These are phyloP conservation scores for Pilasporangium apinafurcum DNA, from an alignment of 352 stramenopile species.

Conservation along the genomic window DNA sequence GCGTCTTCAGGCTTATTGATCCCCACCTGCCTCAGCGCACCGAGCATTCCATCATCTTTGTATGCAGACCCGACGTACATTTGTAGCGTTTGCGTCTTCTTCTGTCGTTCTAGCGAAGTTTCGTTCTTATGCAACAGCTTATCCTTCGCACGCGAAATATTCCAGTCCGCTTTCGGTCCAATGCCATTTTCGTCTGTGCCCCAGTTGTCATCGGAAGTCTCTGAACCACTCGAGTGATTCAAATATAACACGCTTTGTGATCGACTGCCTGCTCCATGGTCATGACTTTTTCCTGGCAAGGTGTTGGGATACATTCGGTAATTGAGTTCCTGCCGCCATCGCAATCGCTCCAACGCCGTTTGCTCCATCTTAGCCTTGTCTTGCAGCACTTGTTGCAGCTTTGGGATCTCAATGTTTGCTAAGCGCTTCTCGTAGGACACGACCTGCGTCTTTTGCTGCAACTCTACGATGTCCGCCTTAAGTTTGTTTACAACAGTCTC, in stretches of 20 bases:
- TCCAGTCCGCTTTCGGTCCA: too few species aligned
- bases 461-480: slow-evolving; percentile 56
- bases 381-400: slow-evolving; percentile 54
- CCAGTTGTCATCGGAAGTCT: too few species aligned
- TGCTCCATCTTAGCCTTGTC: slow-evolving; percentile 67
- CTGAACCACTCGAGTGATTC: too few species aligned
- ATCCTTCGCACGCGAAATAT: slow-evolving; percentile 58
- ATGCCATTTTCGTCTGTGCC: too few species aligned
- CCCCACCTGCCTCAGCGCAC: slow-evolving; percentile 61
- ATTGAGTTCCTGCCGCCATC: slow-evolving; percentile 63
- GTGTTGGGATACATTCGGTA: slow-evolving; percentile 23
- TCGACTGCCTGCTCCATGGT: not conserved
- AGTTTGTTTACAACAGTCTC: slow-evolving; percentile 55
- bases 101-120: slow-evolving; percentile 41
- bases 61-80: slow-evolving; percentile 65
- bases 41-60: slow-evolving; percentile 70
- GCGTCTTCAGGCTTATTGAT: slow-evolving; percentile 76
- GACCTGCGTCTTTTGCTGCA: slow-evolving; percentile 68
- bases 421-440: slow-evolving; percentile 64
- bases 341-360: slow-evolving; percentile 46
- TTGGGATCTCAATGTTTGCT: slow-evolving; percentile 49
- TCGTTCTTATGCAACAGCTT: slow-evolving; percentile 77
- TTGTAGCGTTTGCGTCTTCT: slow-evolving; percentile 55
- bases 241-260: not conserved
- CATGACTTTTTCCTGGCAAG: not conserved